Evolutionary conservation across 2,329 filamentous ascomycete genomes (phyloP), one percentile per base, ranked within the genome.

Genomic region (Hymenoscyphus linearis): DNA sequence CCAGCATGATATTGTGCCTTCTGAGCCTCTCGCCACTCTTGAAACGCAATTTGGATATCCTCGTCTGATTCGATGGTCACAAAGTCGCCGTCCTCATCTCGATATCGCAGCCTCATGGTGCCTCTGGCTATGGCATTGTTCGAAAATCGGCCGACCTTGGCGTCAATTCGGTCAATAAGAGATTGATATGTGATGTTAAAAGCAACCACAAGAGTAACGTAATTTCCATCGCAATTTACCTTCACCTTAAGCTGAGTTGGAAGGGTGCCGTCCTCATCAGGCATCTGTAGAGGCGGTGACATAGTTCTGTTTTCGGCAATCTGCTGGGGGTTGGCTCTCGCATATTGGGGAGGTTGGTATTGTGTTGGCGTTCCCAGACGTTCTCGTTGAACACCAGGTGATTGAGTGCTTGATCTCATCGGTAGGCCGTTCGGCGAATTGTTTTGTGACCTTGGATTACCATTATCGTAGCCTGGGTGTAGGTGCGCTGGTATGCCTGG

Each of bases 171-270:
- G 73, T 98, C 95, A 66, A 95, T 92, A 60, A 99, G 81, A 26
- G 91, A 95, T 67, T 95, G 91, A 76, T 96, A 98, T 47, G 91
- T 89, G 70, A 98, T 98, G 73, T 96, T 96, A 76, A 91, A 96
- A 35, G 91, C 90, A 50, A 96, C 96, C 12, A 99, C 93, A n/a
- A 99, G 82, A 0, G 93, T 97, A 62, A 97, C 89, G 68, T 96
- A 96, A 72, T 93, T 95, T 54, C 89, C 89, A 62, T 95, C 91
- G 72, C 91, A 96, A 71, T 93, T 93, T 61, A 99, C 92, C 74
- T 96, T 96, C 57, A 97, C 93, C 77, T 97, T 98, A 57, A 99
- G 82, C 72, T 98, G 95, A 7, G 90, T 86, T 53, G 81, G 84
- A 56, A 82, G 74, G 26, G 77, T 80, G 68, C 83, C 70, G 26